Evolutionary conservation across 1,284 basidiomycete genomes (phyloP), one percentile per base, ranked within the genome.

Genomic region (Leccinum solheimii): DNA sequence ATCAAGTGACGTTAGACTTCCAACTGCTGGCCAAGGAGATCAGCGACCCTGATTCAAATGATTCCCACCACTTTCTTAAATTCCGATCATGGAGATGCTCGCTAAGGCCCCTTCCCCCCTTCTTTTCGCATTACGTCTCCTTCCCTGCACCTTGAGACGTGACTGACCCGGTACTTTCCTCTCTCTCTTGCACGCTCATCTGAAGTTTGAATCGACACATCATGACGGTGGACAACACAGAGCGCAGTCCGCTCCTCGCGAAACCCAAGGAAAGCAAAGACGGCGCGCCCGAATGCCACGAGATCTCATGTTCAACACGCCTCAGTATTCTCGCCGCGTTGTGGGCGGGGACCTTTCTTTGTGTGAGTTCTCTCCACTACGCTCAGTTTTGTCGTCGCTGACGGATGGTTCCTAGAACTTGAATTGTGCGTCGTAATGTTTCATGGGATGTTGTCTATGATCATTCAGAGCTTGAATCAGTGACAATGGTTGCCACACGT

Each of bases 401-500:
- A 59, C 32, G 16, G n/a, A 8, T 52, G 16, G 1, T 4, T 26
- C 26, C 21, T 51, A 68, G 69, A 68, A 61, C 40, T 3, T 70
- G 38, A 68, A 68, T n/a, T 9, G 69, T 68, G 55, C 21, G 68
- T 69, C 26, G 14, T 27, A 2, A n/a, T n/a, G 8, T 27, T 51
- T 23, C 16, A 27, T 19, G 26, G 1, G 26, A n/a, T 27, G 49
- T 51, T 13, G 3, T 11, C n/a, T 43, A 9, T 55, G 36, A 55
- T 19, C 38, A 55, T 23, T 23, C 32, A 34, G n/a, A 4, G 9
- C 7, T 19, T n/a, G 10, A 32, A 52, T 52, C 38, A 72, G 67
- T 70, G 34, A 69, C 68, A 2, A 68, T 69, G 64, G 69, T 71
- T 8, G 69, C 67, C 16, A 69, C 66, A 3, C 34, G 63, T 71